phyloP scores from a whole-genome alignment of 129 eudicot genomes.

The Mikania micrantha region DNA sequence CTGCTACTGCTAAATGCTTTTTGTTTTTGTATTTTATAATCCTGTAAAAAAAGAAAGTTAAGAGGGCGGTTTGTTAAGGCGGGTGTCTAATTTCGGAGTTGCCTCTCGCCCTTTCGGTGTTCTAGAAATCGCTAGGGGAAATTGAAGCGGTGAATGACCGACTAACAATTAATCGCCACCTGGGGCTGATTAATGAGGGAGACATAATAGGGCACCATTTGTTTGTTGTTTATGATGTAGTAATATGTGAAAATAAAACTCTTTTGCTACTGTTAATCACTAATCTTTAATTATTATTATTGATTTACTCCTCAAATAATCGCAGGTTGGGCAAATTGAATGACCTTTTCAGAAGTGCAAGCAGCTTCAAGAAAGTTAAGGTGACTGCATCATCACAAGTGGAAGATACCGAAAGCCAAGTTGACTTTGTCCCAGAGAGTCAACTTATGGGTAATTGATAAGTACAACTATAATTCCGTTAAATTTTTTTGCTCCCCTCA shows the following conservation, averaged over 20 bases:
- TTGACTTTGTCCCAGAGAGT: conserved; percentile 64
- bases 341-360: conserved; percentile 56
- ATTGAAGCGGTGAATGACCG: too few relatives aligned
- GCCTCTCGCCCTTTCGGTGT: too few relatives aligned
- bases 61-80: too few relatives aligned
- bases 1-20: too few relatives aligned
- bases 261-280: not conserved
- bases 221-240: not conserved
- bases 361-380: conserved; percentile 70
- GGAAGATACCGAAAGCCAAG: conserved; percentile 41
- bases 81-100: too few relatives aligned
- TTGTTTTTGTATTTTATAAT: too few relatives aligned
- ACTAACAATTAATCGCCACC: too few relatives aligned
- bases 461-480: not conserved
- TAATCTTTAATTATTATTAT: not conserved
- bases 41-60: too few relatives aligned
- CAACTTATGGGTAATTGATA: conserved; percentile 20
- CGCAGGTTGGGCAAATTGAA: conserved; percentile 35
- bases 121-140: too few relatives aligned
- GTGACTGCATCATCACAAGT: conserved; percentile 33
- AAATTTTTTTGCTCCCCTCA: not conserved
- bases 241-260: not conserved
- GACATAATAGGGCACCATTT: too few relatives aligned
- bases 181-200: too few relatives aligned
- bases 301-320: not conserved